Conservation (phyloP, 1,284 basidiomycete species). For the Irpex sp. region DNA sequence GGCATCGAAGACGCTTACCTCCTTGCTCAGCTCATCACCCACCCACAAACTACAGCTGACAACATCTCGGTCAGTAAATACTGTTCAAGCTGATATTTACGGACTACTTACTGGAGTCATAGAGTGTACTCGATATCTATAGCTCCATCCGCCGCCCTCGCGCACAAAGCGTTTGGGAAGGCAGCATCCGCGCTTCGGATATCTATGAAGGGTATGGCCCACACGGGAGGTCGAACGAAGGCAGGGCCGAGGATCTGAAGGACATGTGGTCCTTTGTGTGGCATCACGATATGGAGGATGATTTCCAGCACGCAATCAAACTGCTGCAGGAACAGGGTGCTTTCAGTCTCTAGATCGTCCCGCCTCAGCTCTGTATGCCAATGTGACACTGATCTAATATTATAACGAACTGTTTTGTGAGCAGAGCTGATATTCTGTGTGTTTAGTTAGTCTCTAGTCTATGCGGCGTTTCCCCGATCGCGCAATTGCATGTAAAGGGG, state of each 20-base stretch:
- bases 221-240: slow-evolving; percentile 1
- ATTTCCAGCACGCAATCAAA: neutral
- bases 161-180: slow-evolving; percentile 14
- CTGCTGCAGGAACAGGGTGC: neutral
- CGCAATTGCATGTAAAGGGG: no score
- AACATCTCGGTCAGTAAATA: slow-evolving; percentile 40
- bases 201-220: slow-evolving; percentile 12
- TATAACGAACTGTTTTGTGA: no score
- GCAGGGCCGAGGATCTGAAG: neutral
- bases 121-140: slow-evolving; percentile 10
- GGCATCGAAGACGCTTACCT: slow-evolving; percentile 58
- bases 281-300: neutral
- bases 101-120: neutral
- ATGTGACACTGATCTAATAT: no score
- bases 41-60: slow-evolving; percentile 36
- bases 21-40: slow-evolving; percentile 44
- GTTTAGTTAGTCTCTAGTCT: no score
- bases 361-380: no score
- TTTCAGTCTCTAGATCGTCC: neutral
- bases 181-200: slow-evolving; percentile 7
- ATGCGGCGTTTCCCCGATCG: no score
- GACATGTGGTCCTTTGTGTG: slow-evolving; percentile 4
- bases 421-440: no score
- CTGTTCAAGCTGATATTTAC: no score
- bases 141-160: slow-evolving; percentile 10